Evolutionary conservation across 176 grass and related monocot genomes (phyloP).

Genomic region (Coix lacrymajobi): DNA sequence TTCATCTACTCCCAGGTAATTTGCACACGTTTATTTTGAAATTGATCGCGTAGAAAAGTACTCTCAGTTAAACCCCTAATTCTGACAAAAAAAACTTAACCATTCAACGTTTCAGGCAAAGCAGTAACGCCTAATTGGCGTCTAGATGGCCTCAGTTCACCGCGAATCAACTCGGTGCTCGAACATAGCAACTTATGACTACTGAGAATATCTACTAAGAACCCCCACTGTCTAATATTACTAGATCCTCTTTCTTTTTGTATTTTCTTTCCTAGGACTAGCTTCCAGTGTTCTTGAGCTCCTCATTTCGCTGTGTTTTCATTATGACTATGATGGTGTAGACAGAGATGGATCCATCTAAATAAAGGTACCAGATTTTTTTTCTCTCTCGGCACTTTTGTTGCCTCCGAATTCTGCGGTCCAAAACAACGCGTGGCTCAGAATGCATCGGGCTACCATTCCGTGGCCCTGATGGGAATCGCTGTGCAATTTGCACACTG

Average conservation of each 20-base stretch:
- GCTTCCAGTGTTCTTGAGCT: constrained; percentile 12
- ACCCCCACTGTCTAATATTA: constrained; percentile 30
- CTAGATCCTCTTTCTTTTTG: constrained; percentile 12
- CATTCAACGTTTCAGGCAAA: constrained; percentile 39
- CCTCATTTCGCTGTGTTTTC: not conserved
- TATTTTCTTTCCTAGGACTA: constrained; percentile 13
- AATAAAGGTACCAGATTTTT: constrained; percentile 39
- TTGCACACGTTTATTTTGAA: not conserved
- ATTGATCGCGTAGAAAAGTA: not conserved
- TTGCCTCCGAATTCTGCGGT: constrained; percentile 6
- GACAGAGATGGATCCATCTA: constrained; percentile 38
- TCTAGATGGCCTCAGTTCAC: not conserved
- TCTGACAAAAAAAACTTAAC: not conserved
- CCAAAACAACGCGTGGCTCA: constrained; percentile 16
- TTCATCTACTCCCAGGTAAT: constrained; percentile 94
- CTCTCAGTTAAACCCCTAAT: not conserved
- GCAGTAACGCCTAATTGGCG: not conserved
- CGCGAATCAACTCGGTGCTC: not conserved
- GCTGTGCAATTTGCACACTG: constrained; percentile 27
- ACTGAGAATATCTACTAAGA: constrained; percentile 11
- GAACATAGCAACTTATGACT: not conserved
- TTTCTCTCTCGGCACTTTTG: not conserved
- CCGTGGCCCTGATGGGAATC: not conserved
- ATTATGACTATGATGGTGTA: constrained; percentile 17
- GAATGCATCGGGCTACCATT: not conserved